phyloP scores from a whole-genome alignment of 1,284 basidiomycete genomes.

The Malassezia obtusa region DNA sequence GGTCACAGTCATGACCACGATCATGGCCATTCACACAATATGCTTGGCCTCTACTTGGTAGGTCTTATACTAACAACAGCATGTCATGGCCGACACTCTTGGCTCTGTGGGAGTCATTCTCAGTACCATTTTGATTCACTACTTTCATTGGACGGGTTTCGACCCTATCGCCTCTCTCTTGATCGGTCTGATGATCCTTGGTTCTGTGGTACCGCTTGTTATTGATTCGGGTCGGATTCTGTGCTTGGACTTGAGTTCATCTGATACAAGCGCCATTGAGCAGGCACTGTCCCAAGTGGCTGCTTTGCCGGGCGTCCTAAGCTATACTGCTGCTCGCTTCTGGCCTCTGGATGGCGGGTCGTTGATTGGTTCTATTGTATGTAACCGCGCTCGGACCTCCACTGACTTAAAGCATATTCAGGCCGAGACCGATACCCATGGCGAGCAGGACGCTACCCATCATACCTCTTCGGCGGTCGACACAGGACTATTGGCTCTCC shows the following conservation, averaged over 20 bases:
- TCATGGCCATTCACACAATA: constrained; percentile 70
- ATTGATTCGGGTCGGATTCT: constrained; percentile 83
- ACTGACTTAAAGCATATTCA: constrained; percentile 9
- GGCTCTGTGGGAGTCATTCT: constrained; percentile 97
- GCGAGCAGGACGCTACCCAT: neutral
- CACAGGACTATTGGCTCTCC: constrained; percentile 2
- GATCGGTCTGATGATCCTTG: constrained; percentile 88
- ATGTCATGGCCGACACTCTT: constrained; percentile 52
- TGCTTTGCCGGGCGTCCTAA: constrained; percentile 61
- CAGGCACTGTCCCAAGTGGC: constrained; percentile 67
- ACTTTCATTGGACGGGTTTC: constrained; percentile 98
- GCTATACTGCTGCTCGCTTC: constrained; percentile 73
- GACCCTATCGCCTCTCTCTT: constrained; percentile 96
- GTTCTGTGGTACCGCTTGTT: constrained; percentile 86
- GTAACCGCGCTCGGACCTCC: neutral
- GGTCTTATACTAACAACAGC: constrained; percentile 61
- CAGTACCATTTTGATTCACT: constrained; percentile 86
- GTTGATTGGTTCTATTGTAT: constrained; percentile 76
- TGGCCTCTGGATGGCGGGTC: constrained; percentile 88
- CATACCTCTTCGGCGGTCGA: neutral
- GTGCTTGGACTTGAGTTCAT: constrained; percentile 68
- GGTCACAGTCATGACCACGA: constrained; percentile 51
- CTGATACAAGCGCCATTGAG: constrained; percentile 60
- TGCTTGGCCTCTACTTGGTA: constrained; percentile 86
- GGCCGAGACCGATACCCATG: constrained; percentile 14